Conservation (phyloP, 176 grass and related monocot species). For the Musa schizocarpa region DNA sequence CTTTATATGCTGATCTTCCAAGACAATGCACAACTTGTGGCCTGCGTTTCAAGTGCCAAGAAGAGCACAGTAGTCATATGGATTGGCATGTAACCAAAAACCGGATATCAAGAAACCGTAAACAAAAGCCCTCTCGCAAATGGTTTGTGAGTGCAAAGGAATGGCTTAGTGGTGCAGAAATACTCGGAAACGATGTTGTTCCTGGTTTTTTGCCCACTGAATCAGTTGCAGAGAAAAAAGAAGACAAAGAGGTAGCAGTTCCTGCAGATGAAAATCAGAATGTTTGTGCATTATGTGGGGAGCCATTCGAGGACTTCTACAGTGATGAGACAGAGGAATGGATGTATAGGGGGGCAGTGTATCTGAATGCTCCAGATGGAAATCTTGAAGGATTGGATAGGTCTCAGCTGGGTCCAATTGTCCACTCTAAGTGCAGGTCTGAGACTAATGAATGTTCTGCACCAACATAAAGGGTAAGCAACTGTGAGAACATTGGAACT, state of each 20-base stretch:
- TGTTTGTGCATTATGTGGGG: constrained; percentile 81
- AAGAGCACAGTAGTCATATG: constrained; percentile 93
- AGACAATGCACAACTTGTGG: constrained; percentile 99
- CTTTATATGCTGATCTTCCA: constrained; percentile 68
- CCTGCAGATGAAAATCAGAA: constrained; percentile 90
- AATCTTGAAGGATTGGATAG: constrained; percentile 46
- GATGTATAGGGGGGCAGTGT: constrained; percentile 97
- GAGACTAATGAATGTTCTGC: constrained; percentile 40
- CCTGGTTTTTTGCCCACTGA: constrained; percentile 59
- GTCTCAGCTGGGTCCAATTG: constrained; percentile 70
- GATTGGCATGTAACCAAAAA: constrained; percentile 99
- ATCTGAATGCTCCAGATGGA: constrained; percentile 78
- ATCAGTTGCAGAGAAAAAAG: constrained; percentile 45
- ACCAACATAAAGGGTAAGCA: constrained; percentile 45
- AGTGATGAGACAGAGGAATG: constrained; percentile 96
- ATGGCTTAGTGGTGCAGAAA: constrained; percentile 87
- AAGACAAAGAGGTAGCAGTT: constrained; percentile 85
- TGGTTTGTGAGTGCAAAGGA: constrained; percentile 83
- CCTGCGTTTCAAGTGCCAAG: constrained; percentile 83
- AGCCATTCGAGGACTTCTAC: constrained; percentile 93
- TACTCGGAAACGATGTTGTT: constrained; percentile 73
- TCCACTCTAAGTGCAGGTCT: constrained; percentile 93
- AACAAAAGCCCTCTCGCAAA: constrained; percentile 86
- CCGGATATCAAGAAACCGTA: constrained; percentile 78
- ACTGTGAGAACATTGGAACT: not conserved